Base-by-base conservation (phyloP, 306 rosid species). In the Hippophae rhamnoides region DNA sequence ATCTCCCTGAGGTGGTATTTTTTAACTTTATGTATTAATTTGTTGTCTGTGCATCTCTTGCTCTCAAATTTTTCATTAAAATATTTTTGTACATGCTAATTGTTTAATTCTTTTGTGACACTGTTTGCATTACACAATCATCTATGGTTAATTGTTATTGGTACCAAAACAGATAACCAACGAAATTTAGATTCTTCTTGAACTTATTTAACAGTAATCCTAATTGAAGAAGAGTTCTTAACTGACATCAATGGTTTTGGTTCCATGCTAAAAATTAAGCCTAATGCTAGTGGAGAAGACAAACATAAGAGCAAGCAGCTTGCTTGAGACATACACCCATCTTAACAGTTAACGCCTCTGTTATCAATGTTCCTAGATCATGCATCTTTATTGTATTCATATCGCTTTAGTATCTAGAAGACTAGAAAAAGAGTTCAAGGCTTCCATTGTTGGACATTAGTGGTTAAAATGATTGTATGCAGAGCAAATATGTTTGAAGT, bases 1-100 rank as follows among this genome's bases (percentile, higher is more conserved):
- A 77, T 71, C 78, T 82, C 12, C 97, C 81, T 14, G 82, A 93
- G 99, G 97, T 92, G 75, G 49, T 6, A 26, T 55, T 47, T 62
- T 68, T 52, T 60, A 52, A 11, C 56, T 55, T 47, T 52, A 50
- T 13, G n/a, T 31, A 40, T 54, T 41, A 38, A 13, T 52, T 50
- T 67, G 40, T 56, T 18, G n/a, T 43, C 64, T 77, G 26, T 58
- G 43, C 59, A 4, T 31, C 47, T 56, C 27, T 65, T 62, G 52
- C 61, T 23, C 23, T 41, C 8, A 54, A 41, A 13, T 51, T 50
- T 23, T 60, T 41, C 47, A 47, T 64, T 51, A 25, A 50, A 13
- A 48, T 63, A 51, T 50, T 57, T 14, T 72, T 55, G 47, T 58
- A 14, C 60, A 13, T 41, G 52, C 66, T 56, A 47, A 60, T 45